A percentile compares a stretch with the other conserved stretches of the same genome.
Conservation (phyloP, 495 filamentous ascomycete genomes). For the Aspergillus baeticus region DNA sequence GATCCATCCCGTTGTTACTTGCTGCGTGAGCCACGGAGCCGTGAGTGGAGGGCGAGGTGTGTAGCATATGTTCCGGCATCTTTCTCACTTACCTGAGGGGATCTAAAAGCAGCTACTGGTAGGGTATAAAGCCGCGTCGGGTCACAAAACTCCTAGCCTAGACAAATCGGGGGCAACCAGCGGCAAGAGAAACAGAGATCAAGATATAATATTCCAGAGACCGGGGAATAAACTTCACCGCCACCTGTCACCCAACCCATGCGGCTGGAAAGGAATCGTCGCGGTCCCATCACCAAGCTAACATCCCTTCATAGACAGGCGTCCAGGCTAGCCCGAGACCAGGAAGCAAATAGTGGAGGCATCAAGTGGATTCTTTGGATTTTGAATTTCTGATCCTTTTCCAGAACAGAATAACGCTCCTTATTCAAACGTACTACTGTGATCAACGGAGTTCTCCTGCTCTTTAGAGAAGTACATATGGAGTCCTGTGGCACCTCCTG, state of each 20-base stretch:
- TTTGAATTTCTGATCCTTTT: conserved; percentile 4
- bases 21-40: not conserved
- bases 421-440: not conserved
- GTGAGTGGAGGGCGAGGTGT: not conserved
- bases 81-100: not conserved
- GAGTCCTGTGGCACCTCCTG: not conserved
- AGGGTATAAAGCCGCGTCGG: not conserved
- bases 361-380: conserved; percentile 1
- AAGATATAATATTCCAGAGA: not conserved
- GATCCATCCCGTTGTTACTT: conserved; percentile 8
- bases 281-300: not conserved
- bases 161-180: not conserved
- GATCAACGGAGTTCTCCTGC: too few species aligned
- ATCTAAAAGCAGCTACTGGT: not conserved
- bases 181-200: not conserved
- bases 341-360: conserved; percentile 1
- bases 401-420: conserved; percentile 10
- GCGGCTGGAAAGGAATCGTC: conserved; percentile 4
- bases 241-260: conserved; percentile 3
- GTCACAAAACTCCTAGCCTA: not conserved
- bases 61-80: not conserved
- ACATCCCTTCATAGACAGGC: not conserved
- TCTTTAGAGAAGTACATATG: too few species aligned
- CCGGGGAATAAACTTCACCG: not conserved
- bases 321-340: conserved; percentile 3